Conservation (phyloP, 192 early-diverging fungal species). For the Cetraspora pellucida region DNA sequence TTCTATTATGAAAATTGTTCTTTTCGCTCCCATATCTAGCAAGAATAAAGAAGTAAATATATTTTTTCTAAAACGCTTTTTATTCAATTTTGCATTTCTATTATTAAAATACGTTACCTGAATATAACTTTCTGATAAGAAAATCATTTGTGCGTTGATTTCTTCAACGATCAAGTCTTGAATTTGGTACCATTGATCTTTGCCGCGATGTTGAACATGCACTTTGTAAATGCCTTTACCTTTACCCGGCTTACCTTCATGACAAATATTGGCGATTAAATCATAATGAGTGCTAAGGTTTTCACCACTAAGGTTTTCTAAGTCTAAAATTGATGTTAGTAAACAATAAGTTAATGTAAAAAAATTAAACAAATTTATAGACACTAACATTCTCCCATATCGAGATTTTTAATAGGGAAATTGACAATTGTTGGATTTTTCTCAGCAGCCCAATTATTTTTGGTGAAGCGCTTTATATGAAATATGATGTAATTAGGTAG, state of each 20-base stretch:
- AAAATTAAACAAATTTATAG: background rate
- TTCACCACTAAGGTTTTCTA: slow-evolving; percentile 51
- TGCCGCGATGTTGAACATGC: slow-evolving; percentile 73
- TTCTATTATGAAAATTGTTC: no score
- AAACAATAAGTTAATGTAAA: background rate
- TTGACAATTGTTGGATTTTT: slow-evolving; percentile 98
- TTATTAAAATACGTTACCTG: slow-evolving; percentile 50
- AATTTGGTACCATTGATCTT: slow-evolving; percentile 92
- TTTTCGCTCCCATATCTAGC: no score
- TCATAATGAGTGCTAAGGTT: slow-evolving; percentile 68
- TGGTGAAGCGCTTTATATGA: slow-evolving; percentile 88
- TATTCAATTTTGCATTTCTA: no score
- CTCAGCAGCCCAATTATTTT: slow-evolving; percentile 80
- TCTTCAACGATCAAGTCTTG: slow-evolving; percentile 93
- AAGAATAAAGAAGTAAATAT: no score
- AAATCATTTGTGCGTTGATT: slow-evolving; percentile 93
- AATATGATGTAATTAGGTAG: slow-evolving; percentile 89
- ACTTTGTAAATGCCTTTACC: slow-evolving; percentile 77
- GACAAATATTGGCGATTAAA: slow-evolving; percentile 88
- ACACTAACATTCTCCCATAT: slow-evolving; percentile 77
- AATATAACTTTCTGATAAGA: slow-evolving; percentile 88
- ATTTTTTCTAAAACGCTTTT: no score
- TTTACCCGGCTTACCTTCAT: slow-evolving; percentile 75
- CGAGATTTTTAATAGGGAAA: slow-evolving; percentile 84
- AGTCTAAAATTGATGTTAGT: background rate